Evolutionary conservation across 2,329 filamentous ascomycete genomes (phyloP).

Genomic region (Pseudodiploospora longispora): DNA sequence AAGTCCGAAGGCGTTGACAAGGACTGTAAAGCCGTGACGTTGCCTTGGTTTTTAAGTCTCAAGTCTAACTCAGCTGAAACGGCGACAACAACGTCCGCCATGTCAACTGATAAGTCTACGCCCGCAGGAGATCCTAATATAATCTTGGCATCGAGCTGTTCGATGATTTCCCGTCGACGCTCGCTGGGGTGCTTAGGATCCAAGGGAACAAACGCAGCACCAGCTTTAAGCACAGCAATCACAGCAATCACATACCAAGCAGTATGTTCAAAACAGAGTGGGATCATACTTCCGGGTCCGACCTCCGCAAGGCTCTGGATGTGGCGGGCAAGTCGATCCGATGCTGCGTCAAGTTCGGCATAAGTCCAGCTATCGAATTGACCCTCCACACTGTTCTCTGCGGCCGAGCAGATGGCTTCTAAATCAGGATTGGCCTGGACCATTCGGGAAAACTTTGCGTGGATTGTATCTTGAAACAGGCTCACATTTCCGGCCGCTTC

Average conservation of each 20-base stretch:
- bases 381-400: too few species aligned
- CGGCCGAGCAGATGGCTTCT: conserved; percentile 6
- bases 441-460: conserved; percentile 9
- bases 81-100: neutral
- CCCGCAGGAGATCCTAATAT: neutral
- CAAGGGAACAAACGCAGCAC: conserved; percentile 5
- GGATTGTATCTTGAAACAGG: conserved; percentile 7
- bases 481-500: neutral
- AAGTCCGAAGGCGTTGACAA: neutral
- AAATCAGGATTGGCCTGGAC: conserved; percentile 15
- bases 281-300: conserved; percentile 10
- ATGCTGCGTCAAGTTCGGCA: conserved; percentile 17
- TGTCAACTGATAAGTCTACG: neutral
- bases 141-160: neutral
- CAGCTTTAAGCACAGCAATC: conserved; percentile 2
- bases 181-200: neutral
- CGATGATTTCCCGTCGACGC: neutral
- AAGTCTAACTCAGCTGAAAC: neutral
- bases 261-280: conserved; percentile 8
- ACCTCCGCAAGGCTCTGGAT: conserved; percentile 14
- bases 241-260: conserved; percentile 6
- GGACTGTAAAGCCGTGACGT: neutral
- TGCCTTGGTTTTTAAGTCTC: conserved; percentile 4
- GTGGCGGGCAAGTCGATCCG: neutral
- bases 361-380: conserved; percentile 26